A percentile compares a stretch with the other conserved stretches of the same genome.
Conservation (phyloP, 768 basidiomycete species). For the Hygrophorus pudorinus region DNA sequence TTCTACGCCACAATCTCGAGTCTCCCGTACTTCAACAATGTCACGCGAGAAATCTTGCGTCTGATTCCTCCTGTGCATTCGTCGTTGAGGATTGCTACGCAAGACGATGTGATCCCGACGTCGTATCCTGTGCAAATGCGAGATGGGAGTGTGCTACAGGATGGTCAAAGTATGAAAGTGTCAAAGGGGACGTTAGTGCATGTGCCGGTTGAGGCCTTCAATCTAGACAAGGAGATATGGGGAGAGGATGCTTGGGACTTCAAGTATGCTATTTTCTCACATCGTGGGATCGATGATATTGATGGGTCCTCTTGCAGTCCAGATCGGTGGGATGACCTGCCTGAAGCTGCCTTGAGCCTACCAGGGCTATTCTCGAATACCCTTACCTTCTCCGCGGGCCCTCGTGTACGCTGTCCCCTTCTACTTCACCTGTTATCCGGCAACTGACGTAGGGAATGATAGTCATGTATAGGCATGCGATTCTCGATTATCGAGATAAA, state of each 20-base stretch:
- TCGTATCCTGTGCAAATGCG: constrained; percentile 45
- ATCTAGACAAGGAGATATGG: constrained; percentile 70
- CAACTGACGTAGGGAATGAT: constrained; percentile 6
- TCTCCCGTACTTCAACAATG: constrained; percentile 67
- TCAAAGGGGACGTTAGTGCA: constrained; percentile 68
- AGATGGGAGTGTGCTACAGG: constrained; percentile 32
- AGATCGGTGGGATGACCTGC: constrained; percentile 71
- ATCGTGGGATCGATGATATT: neutral
- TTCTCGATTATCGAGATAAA: constrained; percentile 84
- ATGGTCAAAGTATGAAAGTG: constrained; percentile 36
- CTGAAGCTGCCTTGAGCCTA: constrained; percentile 52
- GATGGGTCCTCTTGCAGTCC: constrained; percentile 35
- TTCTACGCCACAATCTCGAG: constrained; percentile 44
- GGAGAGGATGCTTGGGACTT: constrained; percentile 77
- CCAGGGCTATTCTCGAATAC: constrained; percentile 68
- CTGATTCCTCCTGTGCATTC: constrained; percentile 75
- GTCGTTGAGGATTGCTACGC: constrained; percentile 66
- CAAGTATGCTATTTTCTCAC: constrained; percentile 35
- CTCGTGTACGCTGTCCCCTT: constrained; percentile 43
- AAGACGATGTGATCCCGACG: constrained; percentile 71
- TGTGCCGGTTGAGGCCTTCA: constrained; percentile 71
- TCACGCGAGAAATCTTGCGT: constrained; percentile 68
- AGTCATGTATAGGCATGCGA: constrained; percentile 79
- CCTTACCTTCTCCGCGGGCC: constrained; percentile 73
- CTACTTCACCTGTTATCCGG: neutral